Base-by-base conservation (phyloP, 257 asterid genomes). In the Forsythia viridissima region DNA sequence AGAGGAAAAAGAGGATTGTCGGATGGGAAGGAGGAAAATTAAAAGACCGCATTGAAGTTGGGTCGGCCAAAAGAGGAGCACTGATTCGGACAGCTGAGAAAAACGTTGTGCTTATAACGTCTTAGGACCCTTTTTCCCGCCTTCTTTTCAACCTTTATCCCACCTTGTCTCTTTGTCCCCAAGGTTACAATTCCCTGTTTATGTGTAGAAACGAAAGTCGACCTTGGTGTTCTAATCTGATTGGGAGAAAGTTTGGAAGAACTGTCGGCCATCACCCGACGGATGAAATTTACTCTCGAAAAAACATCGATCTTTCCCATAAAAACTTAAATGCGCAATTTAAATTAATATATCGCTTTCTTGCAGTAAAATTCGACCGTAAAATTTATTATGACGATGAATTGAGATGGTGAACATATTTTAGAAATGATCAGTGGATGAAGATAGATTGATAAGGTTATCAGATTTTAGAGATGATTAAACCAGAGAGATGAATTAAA, bases 21-120 rank as follows among this genome's bases (percentile, higher is more conserved):
- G 85, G 86, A 79, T 79, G 59, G 79, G 86, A 82, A 85, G 79
- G 80, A 76, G 88, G 71, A 74, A 57, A 76, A 71, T 1, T 77
- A 82, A 57, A 57, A 81, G 82, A 81, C 76, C 80, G 73, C 90
- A 89, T 87, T 82, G 89, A 89, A 88, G 89, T 88, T 87, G 82
- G 93, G 97, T 91, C 93, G 91, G 92, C 76, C 8, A 80, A 89
- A 88, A 86, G 89, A 71, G 93, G 73, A 80, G 86, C 93, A 91
- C 0, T 46, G 91, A 89, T 67, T 74, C 57, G 36, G 90, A 91
- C 94, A 82, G 43, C 18, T 39, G 71, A 87, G 79, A 59, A 84
- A 82, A 80, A 40, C 15, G 52, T 67, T 48, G 79, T 73, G 79
- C 65, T 73, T 24, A 24, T 24, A 59, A 51, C 78, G 66, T 61